Base-by-base conservation (phyloP, 257 asterid genomes). In the Lantana camara region DNA sequence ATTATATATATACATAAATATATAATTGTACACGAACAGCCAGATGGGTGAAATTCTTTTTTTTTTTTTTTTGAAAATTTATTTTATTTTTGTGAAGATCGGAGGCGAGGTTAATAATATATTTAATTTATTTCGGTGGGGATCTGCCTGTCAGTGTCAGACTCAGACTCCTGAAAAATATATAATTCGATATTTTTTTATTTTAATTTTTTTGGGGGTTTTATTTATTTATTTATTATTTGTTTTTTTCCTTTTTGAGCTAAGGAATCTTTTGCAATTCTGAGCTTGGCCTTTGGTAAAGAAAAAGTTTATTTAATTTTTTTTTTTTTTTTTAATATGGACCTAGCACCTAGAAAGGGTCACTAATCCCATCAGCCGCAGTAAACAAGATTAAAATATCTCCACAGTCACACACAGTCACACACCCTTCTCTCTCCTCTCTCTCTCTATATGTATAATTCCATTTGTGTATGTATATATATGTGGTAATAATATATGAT, bases 91-190 rank as follows among this genome's bases (percentile, higher is more conserved):
- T 90, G 81, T 83, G 72, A 66, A 19, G 59, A 74, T 81, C 70
- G 85, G 52, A 66, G 40, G 9, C 66, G 91, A 61, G 96, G 96
- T 91, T 95, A 91, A 89, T n/a, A n/a, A 57, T 76, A 81, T 77
- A 83, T 79, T 74, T 67, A 60, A 81, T 83, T 84, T 82, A 81
- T 84, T 83, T 72, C 73, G 86, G 92, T 86, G 86, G 95, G 95
- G 95, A 86, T 89, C 97, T 83, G 82, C 82, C 95, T 89, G 93
- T 89, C 95, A 66, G 80, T 83, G 93, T 89, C 95, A 66, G 80
- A 82, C 84, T 90, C 95, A 80, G 78, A 66, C 84, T 72, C 45
- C 64, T 66, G 44, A 61, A 58, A 74, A 10, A 42, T 67, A 52
- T 52, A 24, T 9, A 37, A n/a, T 38, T 27, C 32, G 2, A 2